phyloP scores from a whole-genome alignment of 139 green algal species.

The Chlorella sorokiniana region DNA sequence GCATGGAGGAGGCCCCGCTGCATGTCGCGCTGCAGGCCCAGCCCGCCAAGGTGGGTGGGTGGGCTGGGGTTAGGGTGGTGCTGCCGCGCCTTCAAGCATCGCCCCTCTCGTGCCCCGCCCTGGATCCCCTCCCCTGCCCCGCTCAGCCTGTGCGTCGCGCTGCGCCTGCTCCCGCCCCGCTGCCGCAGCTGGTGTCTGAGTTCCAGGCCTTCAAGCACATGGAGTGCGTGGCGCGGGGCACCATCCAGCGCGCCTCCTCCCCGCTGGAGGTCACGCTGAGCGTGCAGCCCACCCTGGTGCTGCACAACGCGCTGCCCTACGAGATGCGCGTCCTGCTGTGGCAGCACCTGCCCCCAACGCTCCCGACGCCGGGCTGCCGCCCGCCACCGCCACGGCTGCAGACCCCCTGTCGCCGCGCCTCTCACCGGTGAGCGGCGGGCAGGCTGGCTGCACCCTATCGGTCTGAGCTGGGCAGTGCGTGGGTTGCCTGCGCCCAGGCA shows the following conservation, averaged over 20 bases:
- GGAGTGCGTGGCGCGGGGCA: slow-evolving; percentile 53
- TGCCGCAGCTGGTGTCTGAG: slow-evolving; percentile 55
- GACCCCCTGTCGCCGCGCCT: background rate
- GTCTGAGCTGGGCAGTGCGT: background rate
- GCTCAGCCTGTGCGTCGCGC: background rate
- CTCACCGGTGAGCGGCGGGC: background rate
- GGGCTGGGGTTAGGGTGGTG: background rate
- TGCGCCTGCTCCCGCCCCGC: background rate
- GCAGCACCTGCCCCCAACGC: slow-evolving; percentile 44
- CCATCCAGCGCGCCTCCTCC: slow-evolving; percentile 55
- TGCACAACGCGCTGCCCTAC: slow-evolving; percentile 82
- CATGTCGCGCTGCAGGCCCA: slow-evolving; percentile 53
- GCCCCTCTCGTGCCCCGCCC: background rate
- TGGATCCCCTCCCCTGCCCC: background rate
- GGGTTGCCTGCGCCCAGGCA: no score
- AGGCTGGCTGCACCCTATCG: background rate
- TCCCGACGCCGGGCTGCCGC: background rate
- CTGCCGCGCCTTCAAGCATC: background rate
- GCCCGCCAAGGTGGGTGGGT: slow-evolving; percentile 40
- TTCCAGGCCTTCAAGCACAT: slow-evolving; percentile 73
- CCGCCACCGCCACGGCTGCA: background rate
- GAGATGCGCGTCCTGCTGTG: slow-evolving; percentile 62
- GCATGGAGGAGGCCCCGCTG: slow-evolving; percentile 38
- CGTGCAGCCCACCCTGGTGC: slow-evolving; percentile 68
- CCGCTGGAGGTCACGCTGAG: slow-evolving; percentile 74